Conservation (phyloP, 148 eudicot species). For the Rhododendron mucronatum region DNA sequence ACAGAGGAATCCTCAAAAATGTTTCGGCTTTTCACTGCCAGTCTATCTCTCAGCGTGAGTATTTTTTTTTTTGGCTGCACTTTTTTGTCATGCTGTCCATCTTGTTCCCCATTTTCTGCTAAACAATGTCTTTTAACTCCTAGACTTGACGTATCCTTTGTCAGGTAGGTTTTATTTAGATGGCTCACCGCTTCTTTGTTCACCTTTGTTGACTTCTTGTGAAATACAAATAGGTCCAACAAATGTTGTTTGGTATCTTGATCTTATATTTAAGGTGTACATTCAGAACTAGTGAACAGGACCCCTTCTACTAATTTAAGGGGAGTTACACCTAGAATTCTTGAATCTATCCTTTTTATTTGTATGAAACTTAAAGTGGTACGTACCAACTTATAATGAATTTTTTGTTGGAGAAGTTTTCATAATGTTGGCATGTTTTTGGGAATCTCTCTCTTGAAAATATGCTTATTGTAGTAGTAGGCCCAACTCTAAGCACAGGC, state of each 20-base stretch:
- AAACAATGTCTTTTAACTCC: slow-evolving; percentile 5
- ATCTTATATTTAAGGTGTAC: not conserved
- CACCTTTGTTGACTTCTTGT: not conserved
- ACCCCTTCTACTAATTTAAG: not conserved
- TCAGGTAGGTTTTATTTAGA: slow-evolving; percentile 1
- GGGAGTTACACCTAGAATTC: not conserved
- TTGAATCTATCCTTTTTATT: not conserved
- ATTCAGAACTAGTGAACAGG: not conserved
- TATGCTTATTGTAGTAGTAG: not conserved
- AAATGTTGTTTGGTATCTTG: not conserved
- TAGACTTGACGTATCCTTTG: not conserved
- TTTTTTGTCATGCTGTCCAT: not conserved
- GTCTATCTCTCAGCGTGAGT: slow-evolving; percentile 86
- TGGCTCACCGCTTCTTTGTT: not conserved
- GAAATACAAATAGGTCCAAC: not conserved
- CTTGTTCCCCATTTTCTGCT: not conserved
- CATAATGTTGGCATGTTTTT: not conserved
- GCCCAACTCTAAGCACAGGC: not conserved
- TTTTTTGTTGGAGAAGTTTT: not conserved
- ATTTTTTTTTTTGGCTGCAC: not conserved
- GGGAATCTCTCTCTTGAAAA: not conserved
- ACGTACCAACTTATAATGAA: not conserved
- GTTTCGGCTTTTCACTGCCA: slow-evolving; percentile 70
- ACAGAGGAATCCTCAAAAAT: slow-evolving; percentile 75
- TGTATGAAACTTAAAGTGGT: not conserved